Evolutionary conservation across 1,139 yeast species (phyloP).

Genomic region (Debaryomyces udenii): DNA sequence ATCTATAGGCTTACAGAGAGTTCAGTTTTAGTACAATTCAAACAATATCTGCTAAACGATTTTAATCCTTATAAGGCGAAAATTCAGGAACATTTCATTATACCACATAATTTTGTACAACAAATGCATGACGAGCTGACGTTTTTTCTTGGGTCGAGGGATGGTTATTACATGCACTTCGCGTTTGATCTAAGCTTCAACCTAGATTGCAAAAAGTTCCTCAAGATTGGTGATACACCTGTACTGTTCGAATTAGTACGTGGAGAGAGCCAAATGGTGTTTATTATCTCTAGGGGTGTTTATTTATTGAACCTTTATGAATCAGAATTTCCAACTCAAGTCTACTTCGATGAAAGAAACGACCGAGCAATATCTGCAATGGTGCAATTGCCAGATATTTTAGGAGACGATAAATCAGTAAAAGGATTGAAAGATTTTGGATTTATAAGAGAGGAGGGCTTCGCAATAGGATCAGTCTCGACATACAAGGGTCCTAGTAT

Average conservation of each 20-base stretch:
- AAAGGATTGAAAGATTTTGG: slow-evolving; percentile 26
- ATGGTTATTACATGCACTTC: slow-evolving; percentile 28
- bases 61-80: slow-evolving; percentile 12
- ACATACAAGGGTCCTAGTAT: slow-evolving; percentile 30
- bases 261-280: slow-evolving; percentile 22
- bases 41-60: slow-evolving; percentile 9
- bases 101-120: slow-evolving; percentile 24
- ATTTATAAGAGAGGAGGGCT: slow-evolving; percentile 54
- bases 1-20: slow-evolving; percentile 10
- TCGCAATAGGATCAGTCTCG: slow-evolving; percentile 38
- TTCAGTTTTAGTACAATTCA: not conserved
- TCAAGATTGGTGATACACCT: slow-evolving; percentile 32
- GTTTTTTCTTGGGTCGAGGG: slow-evolving; percentile 34
- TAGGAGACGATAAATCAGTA: not conserved
- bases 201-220: slow-evolving; percentile 18
- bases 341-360: slow-evolving; percentile 42
- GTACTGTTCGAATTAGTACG: slow-evolving; percentile 10
- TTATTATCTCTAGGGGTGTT: slow-evolving; percentile 36
- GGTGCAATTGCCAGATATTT: slow-evolving; percentile 17
- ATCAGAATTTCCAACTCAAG: slow-evolving; percentile 40
- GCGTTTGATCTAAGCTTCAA: slow-evolving; percentile 15
- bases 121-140: slow-evolving; percentile 3
- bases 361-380: slow-evolving; percentile 26
- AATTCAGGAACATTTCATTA: slow-evolving; percentile 13
- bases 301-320: slow-evolving; percentile 46